phyloP scores from a whole-genome alignment of 2,329 filamentous ascomycete genomes.

The Colletotrichum sp. region DNA sequence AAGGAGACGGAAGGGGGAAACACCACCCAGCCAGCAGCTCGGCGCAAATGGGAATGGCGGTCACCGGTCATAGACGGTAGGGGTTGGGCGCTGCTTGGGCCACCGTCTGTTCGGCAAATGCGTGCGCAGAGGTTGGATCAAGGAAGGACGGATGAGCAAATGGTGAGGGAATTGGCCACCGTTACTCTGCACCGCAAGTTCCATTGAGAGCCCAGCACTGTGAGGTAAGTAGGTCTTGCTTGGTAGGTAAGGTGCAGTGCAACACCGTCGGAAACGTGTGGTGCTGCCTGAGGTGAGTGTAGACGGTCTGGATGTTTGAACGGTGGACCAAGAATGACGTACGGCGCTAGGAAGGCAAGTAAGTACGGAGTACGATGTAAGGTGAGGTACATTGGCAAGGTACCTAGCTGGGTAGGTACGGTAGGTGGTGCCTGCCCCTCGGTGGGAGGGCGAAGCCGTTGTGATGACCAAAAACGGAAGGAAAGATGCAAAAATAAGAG shows the following conservation, averaged over 20 bases:
- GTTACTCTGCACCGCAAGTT: neutral
- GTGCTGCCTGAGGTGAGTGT: neutral
- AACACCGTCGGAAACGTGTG: neutral
- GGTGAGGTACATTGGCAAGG: neutral
- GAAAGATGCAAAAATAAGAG: slow-evolving; percentile 11
- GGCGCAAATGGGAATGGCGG: slow-evolving; percentile 15
- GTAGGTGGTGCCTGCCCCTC: neutral
- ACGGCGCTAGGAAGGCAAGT: neutral
- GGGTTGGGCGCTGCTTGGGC: slow-evolving; percentile 11
- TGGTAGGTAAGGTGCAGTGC: neutral
- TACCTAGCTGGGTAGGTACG: neutral
- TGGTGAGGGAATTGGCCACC: slow-evolving; percentile 55
- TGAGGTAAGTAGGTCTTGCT: neutral
- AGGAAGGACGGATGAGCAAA: slow-evolving; percentile 59
- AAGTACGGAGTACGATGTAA: neutral
- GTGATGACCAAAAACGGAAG: slow-evolving; percentile 18
- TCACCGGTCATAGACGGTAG: slow-evolving; percentile 16
- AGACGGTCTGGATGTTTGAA: neutral
- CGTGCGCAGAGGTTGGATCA: neutral
- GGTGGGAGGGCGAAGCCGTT: slow-evolving; percentile 3
- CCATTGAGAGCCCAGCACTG: neutral
- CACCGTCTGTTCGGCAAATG: slow-evolving; percentile 7
- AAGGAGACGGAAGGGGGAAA: neutral
- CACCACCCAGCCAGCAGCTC: neutral
- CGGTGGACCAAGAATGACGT: slow-evolving; percentile 1